These are phyloP conservation scores for Heliamphora pulchella DNA, from an alignment of 179 eudicot species.

Conservation along the genomic window DNA sequence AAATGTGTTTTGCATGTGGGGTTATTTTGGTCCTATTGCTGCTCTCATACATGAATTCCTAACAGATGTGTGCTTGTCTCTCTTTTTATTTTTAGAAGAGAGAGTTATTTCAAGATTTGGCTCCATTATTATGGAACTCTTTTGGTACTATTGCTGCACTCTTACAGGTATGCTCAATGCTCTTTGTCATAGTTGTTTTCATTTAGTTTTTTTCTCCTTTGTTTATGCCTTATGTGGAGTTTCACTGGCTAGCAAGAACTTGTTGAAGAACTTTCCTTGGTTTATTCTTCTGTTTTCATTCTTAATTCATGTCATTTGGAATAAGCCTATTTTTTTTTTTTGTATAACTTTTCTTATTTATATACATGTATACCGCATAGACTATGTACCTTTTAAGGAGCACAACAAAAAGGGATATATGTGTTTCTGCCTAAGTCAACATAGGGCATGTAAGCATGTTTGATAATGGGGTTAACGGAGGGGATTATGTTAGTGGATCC, in stretches of 20 bases:
- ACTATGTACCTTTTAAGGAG: not conserved
- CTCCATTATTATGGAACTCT: conserved; percentile 89
- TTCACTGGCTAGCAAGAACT: not conserved
- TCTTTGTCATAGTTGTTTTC: not conserved
- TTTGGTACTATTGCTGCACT: conserved; percentile 91
- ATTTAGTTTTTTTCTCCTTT: not conserved
- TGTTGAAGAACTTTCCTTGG: not conserved
- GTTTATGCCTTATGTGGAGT: not conserved
- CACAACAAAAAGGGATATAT: not conserved
- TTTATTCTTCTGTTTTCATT: not conserved
- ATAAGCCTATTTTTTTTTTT: not conserved
- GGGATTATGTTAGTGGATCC: too few species aligned
- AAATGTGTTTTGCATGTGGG: not conserved
- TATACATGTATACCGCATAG: too few species aligned
- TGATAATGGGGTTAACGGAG: too few species aligned
- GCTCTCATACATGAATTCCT: not conserved
- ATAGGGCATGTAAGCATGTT: not conserved
- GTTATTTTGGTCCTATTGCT: conserved; percentile 4
- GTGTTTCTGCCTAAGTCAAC: not conserved
- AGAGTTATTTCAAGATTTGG: conserved; percentile 84
- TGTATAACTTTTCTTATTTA: not conserved
- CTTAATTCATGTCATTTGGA: not conserved
- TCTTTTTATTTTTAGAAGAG: conserved; percentile 47
- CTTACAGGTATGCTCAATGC: conserved; percentile 38
- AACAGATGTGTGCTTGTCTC: not conserved